Conservation (phyloP, 805 yeast genomes). For the Maudiozyma bulderi region DNA sequence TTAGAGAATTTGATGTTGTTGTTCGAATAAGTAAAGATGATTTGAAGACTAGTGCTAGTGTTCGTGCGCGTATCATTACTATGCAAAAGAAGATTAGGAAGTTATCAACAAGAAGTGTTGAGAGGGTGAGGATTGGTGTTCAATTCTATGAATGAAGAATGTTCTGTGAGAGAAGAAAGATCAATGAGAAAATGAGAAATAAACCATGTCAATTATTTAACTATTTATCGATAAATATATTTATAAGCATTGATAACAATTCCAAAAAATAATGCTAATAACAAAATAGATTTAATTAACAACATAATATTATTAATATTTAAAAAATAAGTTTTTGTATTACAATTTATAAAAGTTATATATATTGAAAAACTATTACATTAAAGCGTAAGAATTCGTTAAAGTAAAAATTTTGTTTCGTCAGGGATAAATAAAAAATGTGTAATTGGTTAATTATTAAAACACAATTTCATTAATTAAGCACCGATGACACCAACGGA, state of each 20-base stretch:
- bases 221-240: too few species aligned
- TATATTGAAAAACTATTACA: not conserved
- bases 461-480: not conserved
- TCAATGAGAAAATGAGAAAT: not conserved
- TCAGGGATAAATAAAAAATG: not conserved
- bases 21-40: constrained; percentile 43
- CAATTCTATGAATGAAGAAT: constrained; percentile 28
- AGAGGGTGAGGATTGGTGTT: constrained; percentile 44
- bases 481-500: constrained; percentile 46
- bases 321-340: not conserved
- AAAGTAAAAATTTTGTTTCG: not conserved
- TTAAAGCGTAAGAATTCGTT: not conserved
- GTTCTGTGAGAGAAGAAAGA: too few species aligned
- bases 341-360: not conserved
- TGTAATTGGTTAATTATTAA: not conserved
- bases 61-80: constrained; percentile 46
- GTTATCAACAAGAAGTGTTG: constrained; percentile 40
- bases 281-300: not conserved
- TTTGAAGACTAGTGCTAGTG: constrained; percentile 49
- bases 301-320: not conserved
- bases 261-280: not conserved
- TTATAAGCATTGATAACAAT: too few species aligned
- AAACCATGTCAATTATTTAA: not conserved
- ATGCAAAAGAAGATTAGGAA: constrained; percentile 54
- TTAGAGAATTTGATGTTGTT: constrained; percentile 29